Evolutionary conservation across 2,329 filamentous ascomycete species (phyloP), one percentile per base, ranked within the genome.

Genomic region (Trichophyton simii): DNA sequence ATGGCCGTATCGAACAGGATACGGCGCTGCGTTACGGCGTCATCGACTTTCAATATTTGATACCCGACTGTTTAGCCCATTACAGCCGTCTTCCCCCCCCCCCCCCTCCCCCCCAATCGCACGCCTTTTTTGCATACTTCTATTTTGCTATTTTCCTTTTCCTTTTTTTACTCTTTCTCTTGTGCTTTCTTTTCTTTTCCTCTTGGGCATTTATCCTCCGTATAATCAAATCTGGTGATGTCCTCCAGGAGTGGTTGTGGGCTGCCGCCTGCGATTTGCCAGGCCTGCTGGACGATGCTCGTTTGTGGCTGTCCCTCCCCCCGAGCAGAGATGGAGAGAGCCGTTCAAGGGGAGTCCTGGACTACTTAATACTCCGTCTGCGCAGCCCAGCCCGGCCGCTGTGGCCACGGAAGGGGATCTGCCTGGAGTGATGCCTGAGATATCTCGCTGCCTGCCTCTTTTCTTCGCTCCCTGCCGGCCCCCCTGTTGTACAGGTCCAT

Each of bases 51-150:
- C 48, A 54, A 54, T 54, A 54, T 54, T 54, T 54, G 48, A 57
- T 57, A 57, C 54, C 54, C 20, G 31, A 57, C 54, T 42, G 54
- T 57, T 57, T 57, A 57, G 54, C 54, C 20, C 25, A 57, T 57
- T 44, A 57, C 54, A n/a, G 34, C 34, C 41, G 36, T 25, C 20
- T 42, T 5, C n/a, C 41, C 41, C 38, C 25, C 25, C 41, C 9
- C 6, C 36, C 22, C 5, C n/a, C 41, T 15, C 28, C 52, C 52
- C 41, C 28, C 52, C 52, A 57, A 57, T 50, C 18, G 46, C 46
- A 50, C 34, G 34, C 34, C 34, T 11, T 36, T 36, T 36, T 36
- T 34, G 8, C 11, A 9, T 8, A 11, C 8, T 9, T 36, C 11
- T 36, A 9, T 11, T 36, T 9, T 36, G 8, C 11, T 36, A 36